Percentiles rank a stretch among this genome's conserved stretches.
phyloP scores from a whole-genome alignment of 1,284 basidiomycete genomes.

The Trametes pubescens region DNA sequence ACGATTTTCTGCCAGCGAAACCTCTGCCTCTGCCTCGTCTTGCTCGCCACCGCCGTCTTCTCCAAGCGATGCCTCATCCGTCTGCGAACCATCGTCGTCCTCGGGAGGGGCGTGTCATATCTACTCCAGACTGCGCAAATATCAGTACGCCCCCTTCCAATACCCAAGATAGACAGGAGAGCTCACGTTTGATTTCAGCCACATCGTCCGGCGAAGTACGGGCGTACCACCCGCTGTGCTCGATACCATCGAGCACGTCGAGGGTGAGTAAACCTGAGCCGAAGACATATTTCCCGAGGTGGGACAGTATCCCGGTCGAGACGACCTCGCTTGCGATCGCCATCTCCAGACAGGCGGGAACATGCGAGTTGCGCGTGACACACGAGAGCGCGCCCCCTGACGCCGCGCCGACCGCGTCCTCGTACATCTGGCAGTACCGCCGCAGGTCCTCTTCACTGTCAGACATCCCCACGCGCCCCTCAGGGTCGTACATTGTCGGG shows the following conservation, averaged over 20 bases:
- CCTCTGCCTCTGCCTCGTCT: no score
- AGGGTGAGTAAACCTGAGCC: neutral
- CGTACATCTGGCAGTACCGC: neutral
- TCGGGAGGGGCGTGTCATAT: neutral
- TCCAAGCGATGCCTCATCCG: neutral
- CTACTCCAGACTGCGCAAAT: neutral
- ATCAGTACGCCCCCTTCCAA: no score
- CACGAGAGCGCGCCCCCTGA: neutral
- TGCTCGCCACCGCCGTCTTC: no score
- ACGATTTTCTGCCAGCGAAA: no score
- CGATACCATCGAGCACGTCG: neutral
- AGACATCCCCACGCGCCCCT: neutral
- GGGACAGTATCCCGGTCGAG: neutral
- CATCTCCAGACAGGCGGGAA: neutral
- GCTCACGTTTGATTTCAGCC: neutral
- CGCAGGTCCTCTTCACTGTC: slow-evolving; percentile 2
- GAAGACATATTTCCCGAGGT: slow-evolving; percentile 5
- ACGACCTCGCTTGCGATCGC: neutral
- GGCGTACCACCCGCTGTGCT: neutral
- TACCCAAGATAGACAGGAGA: no score
- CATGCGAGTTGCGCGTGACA: slow-evolving; percentile 7
- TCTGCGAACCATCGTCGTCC: neutral
- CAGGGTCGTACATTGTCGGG: neutral
- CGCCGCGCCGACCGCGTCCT: neutral
- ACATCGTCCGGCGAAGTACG: neutral